Evolutionary conservation across 208 protist genomes (phyloP), one percentile per base, ranked within the genome.

Genomic region (Angomonas ambiguus): DNA sequence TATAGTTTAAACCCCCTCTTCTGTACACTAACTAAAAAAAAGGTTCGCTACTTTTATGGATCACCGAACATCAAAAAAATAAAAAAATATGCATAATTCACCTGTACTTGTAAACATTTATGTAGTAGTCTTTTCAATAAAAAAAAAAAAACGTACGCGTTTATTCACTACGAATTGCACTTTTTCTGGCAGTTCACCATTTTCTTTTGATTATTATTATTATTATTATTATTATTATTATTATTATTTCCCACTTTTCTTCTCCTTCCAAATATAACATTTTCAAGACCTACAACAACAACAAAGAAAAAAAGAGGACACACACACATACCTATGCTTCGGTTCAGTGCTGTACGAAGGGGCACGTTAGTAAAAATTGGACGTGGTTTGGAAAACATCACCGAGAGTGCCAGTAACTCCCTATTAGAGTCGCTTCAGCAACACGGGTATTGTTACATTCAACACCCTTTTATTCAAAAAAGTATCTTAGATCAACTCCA

Each of bases 361-460:
- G 83, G 80, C 55, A 94, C 87, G 2, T 72, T 94, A 16, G 87
- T 94, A 0, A 94, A 91, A 73, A 75, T 94, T 22, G 87, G 87
- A 22, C 83, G 87, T 22, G 87, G 87, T 20, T 61, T 80, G 8
- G 65, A 76, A 55, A 92, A 90, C 70, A 85, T 94, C 38, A 92
- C 88, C 5, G 83, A 92, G 73, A 61, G 74, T 0, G 88, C 88
- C 27, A 92, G 85, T 72, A 94, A 94, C 65, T 79, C 84, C 8
- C 74, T 94, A 10, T 72, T 94, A 16, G 88, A 94, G 69, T 85
- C 88, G 2, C 82, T 94, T 38, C 88, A 94, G 69, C 57, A 75
- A 60, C 88, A 94, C 73, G 88, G 88, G 31, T 94, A 94, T 69
- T 94, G 88, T 69, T 94, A 94, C 70, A 77, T 94, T 2, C 84